Evolutionary conservation across 2,329 filamentous ascomycete genomes (phyloP).

Genomic region (Biscogniauxia sp.): DNA sequence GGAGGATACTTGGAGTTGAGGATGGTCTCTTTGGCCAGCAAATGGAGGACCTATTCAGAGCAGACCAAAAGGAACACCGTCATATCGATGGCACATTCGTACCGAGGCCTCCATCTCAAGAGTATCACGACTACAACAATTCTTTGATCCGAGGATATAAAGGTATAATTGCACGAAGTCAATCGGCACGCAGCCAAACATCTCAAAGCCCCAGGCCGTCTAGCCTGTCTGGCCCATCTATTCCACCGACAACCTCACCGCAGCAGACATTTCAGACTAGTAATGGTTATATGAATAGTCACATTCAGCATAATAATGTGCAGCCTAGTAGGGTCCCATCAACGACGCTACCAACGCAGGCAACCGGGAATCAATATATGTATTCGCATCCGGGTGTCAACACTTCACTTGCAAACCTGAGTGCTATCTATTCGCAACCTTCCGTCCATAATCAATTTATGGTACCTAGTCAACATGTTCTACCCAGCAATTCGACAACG

Average conservation of each 20-base stretch:
- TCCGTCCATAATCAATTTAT: constrained; percentile 2
- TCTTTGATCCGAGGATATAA: constrained; percentile 18
- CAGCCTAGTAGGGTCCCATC: constrained; percentile 6
- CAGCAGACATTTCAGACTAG: constrained; percentile 2
- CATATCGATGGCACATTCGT: constrained; percentile 20
- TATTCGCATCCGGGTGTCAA: constrained; percentile 13
- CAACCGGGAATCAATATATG: constrained; percentile 5
- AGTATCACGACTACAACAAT: constrained; percentile 22
- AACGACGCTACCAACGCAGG: background rate
- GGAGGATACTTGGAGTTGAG: constrained; percentile 44
- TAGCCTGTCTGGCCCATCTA: constrained; percentile 2
- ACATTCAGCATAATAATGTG: constrained; percentile 3
- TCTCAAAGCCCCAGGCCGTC: constrained; percentile 7
- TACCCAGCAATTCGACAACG: constrained; percentile 2
- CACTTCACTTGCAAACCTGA: constrained; percentile 7
- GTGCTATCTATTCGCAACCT: constrained; percentile 2
- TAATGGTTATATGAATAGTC: constrained; percentile 4
- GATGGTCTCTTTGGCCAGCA: constrained; percentile 34
- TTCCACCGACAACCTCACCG: constrained; percentile 6
- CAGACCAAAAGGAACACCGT: constrained; percentile 34
- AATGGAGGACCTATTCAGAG: constrained; percentile 37
- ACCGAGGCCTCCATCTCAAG: background rate
- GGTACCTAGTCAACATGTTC: constrained; percentile 4
- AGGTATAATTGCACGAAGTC: constrained; percentile 9
- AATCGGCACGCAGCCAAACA: background rate